These are phyloP conservation scores for Hyaloscypha hepaticicola DNA, from an alignment of 495 filamentous ascomycete genomes.

Conservation along the genomic window DNA sequence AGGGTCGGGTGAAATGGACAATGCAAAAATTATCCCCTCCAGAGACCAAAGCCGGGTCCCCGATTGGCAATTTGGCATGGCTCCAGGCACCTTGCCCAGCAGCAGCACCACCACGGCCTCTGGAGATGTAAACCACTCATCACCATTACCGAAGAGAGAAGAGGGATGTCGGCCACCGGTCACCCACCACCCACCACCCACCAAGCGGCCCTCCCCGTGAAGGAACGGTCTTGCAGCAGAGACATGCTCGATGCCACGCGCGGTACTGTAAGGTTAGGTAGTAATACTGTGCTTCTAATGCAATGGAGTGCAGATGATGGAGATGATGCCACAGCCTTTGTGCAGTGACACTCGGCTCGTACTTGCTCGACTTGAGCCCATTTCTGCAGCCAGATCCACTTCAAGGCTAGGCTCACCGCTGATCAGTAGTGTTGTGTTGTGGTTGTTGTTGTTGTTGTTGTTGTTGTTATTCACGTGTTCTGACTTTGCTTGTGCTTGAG, in stretches of 20 bases:
- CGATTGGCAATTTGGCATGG: not conserved
- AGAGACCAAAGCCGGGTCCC: not conserved
- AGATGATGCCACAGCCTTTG: not conserved
- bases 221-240: not conserved
- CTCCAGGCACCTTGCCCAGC: not conserved
- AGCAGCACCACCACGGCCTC: not conserved
- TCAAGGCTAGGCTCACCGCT: not conserved
- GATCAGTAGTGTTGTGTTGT: not conserved
- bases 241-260: not conserved
- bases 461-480: no score
- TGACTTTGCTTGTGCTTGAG: not conserved
- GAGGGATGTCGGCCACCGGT: no score
- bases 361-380: not conserved
- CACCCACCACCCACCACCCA: no score
- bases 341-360: not conserved
- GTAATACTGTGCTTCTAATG: no score
- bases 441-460: no score
- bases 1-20: no score
- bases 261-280: no score
- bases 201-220: not conserved
- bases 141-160: not conserved
- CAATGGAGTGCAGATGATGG: not conserved
- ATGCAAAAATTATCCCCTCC: no score
- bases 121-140: not conserved
- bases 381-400: not conserved